Conservation (phyloP, 2,329 filamentous ascomycete species). For the Penicillium paneum region DNA sequence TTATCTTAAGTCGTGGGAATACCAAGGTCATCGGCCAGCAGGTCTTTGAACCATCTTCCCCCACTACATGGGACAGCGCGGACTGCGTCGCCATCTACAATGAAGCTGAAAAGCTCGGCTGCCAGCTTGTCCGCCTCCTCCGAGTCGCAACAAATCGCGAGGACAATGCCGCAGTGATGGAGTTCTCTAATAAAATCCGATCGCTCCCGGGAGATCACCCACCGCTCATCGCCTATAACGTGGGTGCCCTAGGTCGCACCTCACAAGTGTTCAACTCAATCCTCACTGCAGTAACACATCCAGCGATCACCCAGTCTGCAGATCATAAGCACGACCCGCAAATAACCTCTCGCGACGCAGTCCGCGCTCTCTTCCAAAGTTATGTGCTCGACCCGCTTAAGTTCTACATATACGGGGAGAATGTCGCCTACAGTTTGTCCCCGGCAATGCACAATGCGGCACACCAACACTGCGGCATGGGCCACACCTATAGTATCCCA, state of each 20-base stretch:
- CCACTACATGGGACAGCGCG: slow-evolving; percentile 36
- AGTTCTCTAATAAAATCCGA: slow-evolving; percentile 38
- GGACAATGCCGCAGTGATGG: slow-evolving; percentile 38
- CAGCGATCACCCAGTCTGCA: slow-evolving; percentile 29
- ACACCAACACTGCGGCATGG: slow-evolving; percentile 39
- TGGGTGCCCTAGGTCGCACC: slow-evolving; percentile 41
- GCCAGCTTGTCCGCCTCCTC: slow-evolving; percentile 41
- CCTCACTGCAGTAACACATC: slow-evolving; percentile 43
- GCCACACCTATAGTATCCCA: slow-evolving; percentile 40
- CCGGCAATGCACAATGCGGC: slow-evolving; percentile 46
- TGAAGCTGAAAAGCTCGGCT: slow-evolving; percentile 37
- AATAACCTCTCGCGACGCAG: slow-evolving; percentile 38
- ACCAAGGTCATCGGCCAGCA: slow-evolving; percentile 44
- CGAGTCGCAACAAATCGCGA: slow-evolving; percentile 35
- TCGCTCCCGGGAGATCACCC: slow-evolving; percentile 30
- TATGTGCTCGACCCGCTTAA: slow-evolving; percentile 43
- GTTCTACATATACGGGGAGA: slow-evolving; percentile 44
- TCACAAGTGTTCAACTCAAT: slow-evolving; percentile 46
- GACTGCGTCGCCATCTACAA: slow-evolving; percentile 33
- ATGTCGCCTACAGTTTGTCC: slow-evolving; percentile 43
- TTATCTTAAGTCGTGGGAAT: slow-evolving; percentile 36
- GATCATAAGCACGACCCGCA: slow-evolving; percentile 31
- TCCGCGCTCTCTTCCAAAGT: slow-evolving; percentile 40
- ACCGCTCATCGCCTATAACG: slow-evolving; percentile 42
- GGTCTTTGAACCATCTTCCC: slow-evolving; percentile 29